Base-by-base conservation (phyloP, 495 filamentous ascomycete species). In the Xylaria cubensis region DNA sequence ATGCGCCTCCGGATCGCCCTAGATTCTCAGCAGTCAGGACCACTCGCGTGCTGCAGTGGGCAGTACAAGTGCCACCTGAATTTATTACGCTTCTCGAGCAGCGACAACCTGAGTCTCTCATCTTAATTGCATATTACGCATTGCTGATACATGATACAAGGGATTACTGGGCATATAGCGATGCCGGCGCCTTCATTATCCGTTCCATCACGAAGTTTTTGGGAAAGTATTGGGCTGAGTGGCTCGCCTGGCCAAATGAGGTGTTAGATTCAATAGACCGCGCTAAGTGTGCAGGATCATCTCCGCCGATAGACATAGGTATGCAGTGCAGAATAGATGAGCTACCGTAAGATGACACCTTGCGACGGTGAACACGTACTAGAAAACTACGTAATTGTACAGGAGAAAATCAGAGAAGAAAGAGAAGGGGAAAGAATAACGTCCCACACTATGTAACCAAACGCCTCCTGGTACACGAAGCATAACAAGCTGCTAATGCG, bases 51-150 rank as follows among this genome's bases (percentile, higher is more conserved):
- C 19, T 55, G 32, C 65, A 56, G 4, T 85, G 84, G 82, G 77
- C 75, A 3, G 76, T 82, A 3, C 72, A 71, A 2, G 36, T 85
- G 1, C 46, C 77, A 0, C 17, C 74, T 0, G 82, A 80, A 7
- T 86, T 80, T 67, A 78, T 81, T 10, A 74, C 81, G 10, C 48
- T 82, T 2, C 69, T 87, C 1, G 73, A 70, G 36, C n/a, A 75
- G 62, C 68, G 81, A 24, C 74, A 75, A 59, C 81, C 85, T 0
- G 82, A 84, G 70, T 82, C 85, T 0, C 72, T 87, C 55, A 72
- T 85, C 6, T 81, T 87, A 7, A 72, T 85, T 32, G 83, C 82
- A 13, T 77, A 84, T 74, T 85, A 78, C 66, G 80, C 77, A 2
- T 74, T 82, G 4, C 19, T 85, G 6, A 48, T 85, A 29, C 79